Conservation (phyloP, 2,329 filamentous ascomycete genomes). For the Acrocalymma vagum region DNA sequence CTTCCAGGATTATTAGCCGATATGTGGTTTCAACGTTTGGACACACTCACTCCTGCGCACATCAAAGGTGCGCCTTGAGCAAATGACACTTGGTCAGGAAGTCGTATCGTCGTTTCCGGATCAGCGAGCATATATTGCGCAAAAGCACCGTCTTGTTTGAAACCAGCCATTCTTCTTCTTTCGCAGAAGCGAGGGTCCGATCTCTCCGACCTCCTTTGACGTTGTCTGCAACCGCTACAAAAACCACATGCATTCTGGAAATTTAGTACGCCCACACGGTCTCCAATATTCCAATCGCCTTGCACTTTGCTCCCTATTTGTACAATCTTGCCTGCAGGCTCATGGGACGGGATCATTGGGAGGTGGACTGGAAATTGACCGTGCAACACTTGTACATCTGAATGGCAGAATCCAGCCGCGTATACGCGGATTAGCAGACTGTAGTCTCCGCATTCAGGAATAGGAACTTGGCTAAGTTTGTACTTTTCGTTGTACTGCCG, state of each 20-base stretch:
- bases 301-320: conserved; percentile 32
- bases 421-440: conserved; percentile 30
- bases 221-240: conserved; percentile 28
- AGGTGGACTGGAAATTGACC: conserved; percentile 29
- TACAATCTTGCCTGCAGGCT: conserved; percentile 41
- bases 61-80: conserved; percentile 44
- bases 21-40: background rate
- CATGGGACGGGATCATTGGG: conserved; percentile 44
- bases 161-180: conserved; percentile 34
- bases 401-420: conserved; percentile 38
- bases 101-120: conserved; percentile 32
- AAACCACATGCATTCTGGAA: conserved; percentile 34
- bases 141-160: conserved; percentile 42
- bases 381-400: conserved; percentile 34
- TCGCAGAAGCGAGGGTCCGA: conserved; percentile 39
- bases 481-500: conserved; percentile 27
- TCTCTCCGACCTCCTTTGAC: conserved; percentile 13
- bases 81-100: conserved; percentile 29
- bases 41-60: conserved; percentile 40
- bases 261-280: conserved; percentile 39
- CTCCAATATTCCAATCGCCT: conserved; percentile 34
- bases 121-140: conserved; percentile 44
- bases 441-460: conserved; percentile 25
- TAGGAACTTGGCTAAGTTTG: conserved; percentile 18
- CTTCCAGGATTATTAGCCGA: conserved; percentile 15